Percentiles rank a stretch among this genome's conserved stretches.
These are phyloP conservation scores for Kuraishia ogatae DNA, from an alignment of 805 yeast species.

Conservation along the genomic window DNA sequence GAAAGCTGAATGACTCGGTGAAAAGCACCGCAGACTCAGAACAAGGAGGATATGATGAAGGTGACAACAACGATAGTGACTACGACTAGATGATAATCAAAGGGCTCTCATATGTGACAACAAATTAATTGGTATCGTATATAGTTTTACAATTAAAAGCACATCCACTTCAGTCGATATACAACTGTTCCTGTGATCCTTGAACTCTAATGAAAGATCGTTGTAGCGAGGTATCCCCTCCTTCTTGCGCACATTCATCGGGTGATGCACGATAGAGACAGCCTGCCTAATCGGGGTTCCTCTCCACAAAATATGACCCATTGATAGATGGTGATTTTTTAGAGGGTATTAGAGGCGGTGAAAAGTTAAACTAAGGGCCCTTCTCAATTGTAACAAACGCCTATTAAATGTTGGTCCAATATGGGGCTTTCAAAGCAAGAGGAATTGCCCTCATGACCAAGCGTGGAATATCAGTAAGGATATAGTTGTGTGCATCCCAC, in stretches of 20 bases:
- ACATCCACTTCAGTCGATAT: too few relatives aligned
- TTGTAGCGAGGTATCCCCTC: too few relatives aligned
- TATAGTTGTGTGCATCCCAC: too few relatives aligned
- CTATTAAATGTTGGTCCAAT: background rate
- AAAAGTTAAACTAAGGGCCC: too few relatives aligned
- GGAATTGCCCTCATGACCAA: background rate
- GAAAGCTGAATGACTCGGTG: constrained; percentile 36
- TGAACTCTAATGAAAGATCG: too few relatives aligned
- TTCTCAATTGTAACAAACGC: background rate
- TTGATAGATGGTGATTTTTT: background rate
- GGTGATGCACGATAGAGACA: background rate
- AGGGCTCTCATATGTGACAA: background rate
- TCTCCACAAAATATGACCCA: background rate
- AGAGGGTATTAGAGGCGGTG: background rate
- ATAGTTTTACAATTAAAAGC: background rate
- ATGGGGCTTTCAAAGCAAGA: background rate
- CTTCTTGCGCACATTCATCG: background rate
- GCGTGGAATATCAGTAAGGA: background rate
- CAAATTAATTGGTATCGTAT: too few relatives aligned
- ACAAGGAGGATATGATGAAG: background rate
- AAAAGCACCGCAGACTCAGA: background rate
- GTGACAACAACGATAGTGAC: background rate
- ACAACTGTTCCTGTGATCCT: too few relatives aligned
- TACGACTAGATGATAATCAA: background rate
- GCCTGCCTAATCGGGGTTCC: background rate